Evolutionary conservation across 1,284 basidiomycete genomes (phyloP).

Genomic region (Afroboletus lepidellus): DNA sequence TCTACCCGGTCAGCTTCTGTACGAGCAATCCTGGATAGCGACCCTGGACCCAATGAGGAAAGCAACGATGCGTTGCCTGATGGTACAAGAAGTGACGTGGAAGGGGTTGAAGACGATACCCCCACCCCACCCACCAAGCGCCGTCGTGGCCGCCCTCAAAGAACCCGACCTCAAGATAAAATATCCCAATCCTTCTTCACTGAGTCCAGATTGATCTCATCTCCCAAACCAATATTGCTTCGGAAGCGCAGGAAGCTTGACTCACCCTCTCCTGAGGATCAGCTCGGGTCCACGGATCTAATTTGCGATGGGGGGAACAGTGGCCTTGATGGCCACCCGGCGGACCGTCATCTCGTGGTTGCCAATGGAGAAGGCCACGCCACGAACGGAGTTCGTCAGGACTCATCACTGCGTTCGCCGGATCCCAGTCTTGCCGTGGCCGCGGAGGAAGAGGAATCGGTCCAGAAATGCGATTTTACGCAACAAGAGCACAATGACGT

Average conservation of each 20-base stretch:
- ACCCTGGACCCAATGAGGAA: conserved; percentile 7
- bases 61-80: conserved; percentile 6
- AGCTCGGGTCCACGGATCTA: conserved; percentile 4
- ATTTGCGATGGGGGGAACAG: conserved; percentile 2
- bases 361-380: conserved; percentile 20
- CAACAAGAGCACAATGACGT: conserved; percentile 29
- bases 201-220: conserved; percentile 8
- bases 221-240: conserved; percentile 16
- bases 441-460: conserved; percentile 1
- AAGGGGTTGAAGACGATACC: conserved; percentile 7
- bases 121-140: conserved; percentile 24
- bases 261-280: conserved; percentile 13
- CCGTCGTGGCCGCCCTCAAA: conserved; percentile 25
- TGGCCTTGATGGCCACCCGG: conserved; percentile 7
- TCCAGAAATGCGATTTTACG: conserved; percentile 3
- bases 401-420: conserved; percentile 5
- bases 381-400: conserved; percentile 18
- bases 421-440: background rate
- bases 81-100: conserved; percentile 2
- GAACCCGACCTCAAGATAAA: conserved; percentile 12
- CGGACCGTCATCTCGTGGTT: background rate
- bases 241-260: conserved; percentile 32
- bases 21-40: conserved; percentile 12
- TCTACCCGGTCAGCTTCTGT: conserved; percentile 22
- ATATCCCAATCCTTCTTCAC: conserved; percentile 5